Conservation (phyloP, 176 grass and related monocot genomes). For the Aegilops tauschii region DNA sequence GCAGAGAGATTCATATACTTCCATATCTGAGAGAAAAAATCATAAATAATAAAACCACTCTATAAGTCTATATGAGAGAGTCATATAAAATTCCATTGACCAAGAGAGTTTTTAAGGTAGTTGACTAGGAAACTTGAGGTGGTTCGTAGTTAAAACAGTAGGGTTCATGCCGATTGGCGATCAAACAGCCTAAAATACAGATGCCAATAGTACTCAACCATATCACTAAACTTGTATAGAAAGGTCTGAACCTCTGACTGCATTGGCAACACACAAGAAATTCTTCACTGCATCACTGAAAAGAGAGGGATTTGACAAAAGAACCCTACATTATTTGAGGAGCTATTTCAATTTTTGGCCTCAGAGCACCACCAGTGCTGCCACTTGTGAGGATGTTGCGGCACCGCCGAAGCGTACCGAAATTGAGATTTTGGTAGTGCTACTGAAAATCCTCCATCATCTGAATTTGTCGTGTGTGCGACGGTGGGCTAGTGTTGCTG, state of each 20-base stretch:
- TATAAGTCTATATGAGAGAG: slow-evolving; percentile 8
- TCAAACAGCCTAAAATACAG: slow-evolving; percentile 6
- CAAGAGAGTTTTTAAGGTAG: neutral
- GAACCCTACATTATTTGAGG: neutral
- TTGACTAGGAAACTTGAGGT: neutral
- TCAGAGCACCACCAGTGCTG: neutral
- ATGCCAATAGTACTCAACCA: slow-evolving; percentile 1
- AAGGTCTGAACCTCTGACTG: neutral
- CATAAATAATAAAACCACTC: neutral
- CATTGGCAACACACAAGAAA: neutral
- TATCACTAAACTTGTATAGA: neutral
- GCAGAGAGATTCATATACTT: slow-evolving; percentile 1
- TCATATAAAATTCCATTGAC: slow-evolving; percentile 12
- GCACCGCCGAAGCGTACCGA: no score
- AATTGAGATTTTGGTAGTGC: no score
- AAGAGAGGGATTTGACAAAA: neutral
- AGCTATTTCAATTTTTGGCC: neutral
- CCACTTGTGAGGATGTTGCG: neutral
- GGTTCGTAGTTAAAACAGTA: neutral
- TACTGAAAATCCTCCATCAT: no score
- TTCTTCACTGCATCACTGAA: neutral
- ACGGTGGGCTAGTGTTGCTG: no score
- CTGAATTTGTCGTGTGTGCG: no score
- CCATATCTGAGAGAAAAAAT: neutral
- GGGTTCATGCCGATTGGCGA: slow-evolving; percentile 3